These are phyloP conservation scores for Kokia cookei DNA, from an alignment of 441 rosid species.

Conservation along the genomic window DNA sequence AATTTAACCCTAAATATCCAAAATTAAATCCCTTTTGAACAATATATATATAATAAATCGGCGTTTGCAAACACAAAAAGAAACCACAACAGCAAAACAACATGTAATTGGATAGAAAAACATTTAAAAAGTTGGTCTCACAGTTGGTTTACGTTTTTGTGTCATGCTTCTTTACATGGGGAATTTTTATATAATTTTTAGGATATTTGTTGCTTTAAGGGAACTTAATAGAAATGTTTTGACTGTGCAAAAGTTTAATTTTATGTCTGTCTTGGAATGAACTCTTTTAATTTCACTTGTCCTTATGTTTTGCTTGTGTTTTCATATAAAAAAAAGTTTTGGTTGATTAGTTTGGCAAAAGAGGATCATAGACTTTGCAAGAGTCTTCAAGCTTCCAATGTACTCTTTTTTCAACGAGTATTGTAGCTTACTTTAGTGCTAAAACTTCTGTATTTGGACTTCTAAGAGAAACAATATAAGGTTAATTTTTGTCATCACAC, in stretches of 20 bases:
- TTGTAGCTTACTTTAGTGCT: background rate
- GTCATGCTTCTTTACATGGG: too few relatives aligned
- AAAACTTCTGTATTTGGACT: too few relatives aligned
- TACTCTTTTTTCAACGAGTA: background rate
- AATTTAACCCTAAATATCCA: background rate
- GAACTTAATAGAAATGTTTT: too few relatives aligned
- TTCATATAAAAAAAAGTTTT: too few relatives aligned
- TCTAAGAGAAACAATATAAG: background rate
- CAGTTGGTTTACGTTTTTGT: conserved; percentile 22
- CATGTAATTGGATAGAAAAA: background rate
- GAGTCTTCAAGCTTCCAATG: background rate
- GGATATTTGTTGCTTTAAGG: too few relatives aligned
- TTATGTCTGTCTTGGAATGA: background rate
- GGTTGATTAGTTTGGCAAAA: background rate
- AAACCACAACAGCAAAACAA: background rate
- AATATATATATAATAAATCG: background rate
- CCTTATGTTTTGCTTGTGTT: too few relatives aligned
- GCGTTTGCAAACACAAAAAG: background rate
- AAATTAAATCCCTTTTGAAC: background rate
- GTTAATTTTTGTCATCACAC: background rate
- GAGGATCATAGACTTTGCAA: background rate
- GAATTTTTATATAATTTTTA: too few relatives aligned
- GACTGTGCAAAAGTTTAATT: too few relatives aligned
- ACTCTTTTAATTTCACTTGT: background rate
- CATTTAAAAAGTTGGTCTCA: conserved; percentile 10